Percentiles rank a stretch among this genome's conserved stretches.
Conservation (phyloP, 1,139 yeast species). For the Insectozyma bohioensis region DNA sequence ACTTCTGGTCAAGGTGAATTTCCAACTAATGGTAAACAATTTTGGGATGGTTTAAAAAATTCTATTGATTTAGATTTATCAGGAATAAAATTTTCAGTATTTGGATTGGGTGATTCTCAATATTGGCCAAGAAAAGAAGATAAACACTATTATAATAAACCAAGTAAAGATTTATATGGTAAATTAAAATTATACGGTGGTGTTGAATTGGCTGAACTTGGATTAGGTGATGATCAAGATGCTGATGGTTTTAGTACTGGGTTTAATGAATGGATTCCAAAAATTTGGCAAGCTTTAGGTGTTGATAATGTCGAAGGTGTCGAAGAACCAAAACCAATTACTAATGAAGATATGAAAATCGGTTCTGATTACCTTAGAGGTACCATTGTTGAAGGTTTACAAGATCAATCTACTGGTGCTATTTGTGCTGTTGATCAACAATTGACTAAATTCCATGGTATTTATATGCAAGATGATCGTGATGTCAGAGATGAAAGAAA, state of each 20-base stretch:
- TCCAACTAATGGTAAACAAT: constrained; percentile 89
- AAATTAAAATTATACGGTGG: constrained; percentile 73
- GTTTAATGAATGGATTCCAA: constrained; percentile 81
- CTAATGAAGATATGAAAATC: constrained; percentile 93
- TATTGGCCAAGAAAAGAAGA: constrained; percentile 99
- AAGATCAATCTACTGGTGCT: constrained; percentile 85
- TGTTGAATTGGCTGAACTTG: constrained; percentile 67
- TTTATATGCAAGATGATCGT: constrained; percentile 98
- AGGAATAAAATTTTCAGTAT: constrained; percentile 67
- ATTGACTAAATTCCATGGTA: constrained; percentile 95
- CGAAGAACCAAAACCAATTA: constrained; percentile 94
- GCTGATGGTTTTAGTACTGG: constrained; percentile 95
- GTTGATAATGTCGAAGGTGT: constrained; percentile 81
- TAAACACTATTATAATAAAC: constrained; percentile 89
- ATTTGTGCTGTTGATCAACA: constrained; percentile 93
- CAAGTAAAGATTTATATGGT: constrained; percentile 70
- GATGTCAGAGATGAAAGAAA: constrained; percentile 92
- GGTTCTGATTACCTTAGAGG: constrained; percentile 89
- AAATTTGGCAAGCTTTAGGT: constrained; percentile 85
- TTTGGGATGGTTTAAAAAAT: constrained; percentile 82
- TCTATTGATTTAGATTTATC: constrained; percentile 74
- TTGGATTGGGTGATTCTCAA: constrained; percentile 90
- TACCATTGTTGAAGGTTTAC: constrained; percentile 84
- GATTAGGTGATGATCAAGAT: constrained; percentile 95
- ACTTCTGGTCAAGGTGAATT: constrained; percentile 99